Base-by-base conservation (phyloP, 371 early-diverging fungal species). In the Antonospora locustae region DNA sequence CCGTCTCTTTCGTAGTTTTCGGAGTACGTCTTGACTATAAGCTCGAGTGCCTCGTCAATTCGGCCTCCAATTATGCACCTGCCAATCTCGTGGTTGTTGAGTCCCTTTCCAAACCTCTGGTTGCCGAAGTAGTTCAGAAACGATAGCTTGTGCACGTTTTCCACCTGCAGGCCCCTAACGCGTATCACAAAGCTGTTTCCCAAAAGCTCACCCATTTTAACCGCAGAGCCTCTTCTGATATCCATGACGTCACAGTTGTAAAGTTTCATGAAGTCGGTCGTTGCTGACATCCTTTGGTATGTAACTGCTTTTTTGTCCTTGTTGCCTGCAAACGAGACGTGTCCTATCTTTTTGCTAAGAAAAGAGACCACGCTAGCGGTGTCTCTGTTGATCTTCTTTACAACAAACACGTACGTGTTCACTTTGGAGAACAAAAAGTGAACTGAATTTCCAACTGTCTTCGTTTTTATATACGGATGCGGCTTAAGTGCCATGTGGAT, bases 301-400 rank as follows among this genome's bases (percentile, higher is more conserved):
- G 74, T 74, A 3, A 74, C 58, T 20, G 63, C 74, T 47, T 57
- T 64, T 40, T 74, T 74, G 36, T 74, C 74, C 46, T 74, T 74
- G 43, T 69, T 74, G 12, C 74, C 74, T 22, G 67, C 54, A 45
- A 61, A 65, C 20, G 61, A 61, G 20, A 70, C 50, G 6, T 20
- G 4, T 16, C 47, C 53, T 30, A 72, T 55, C 14, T 39, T 17
- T 17, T 38, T 65, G 3, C 61, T 29, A 22, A 72, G 25, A 19
- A 62, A 47, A 4, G 51, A 47, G 1, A 49, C 39, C 16, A 65
- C 64, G 43, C 66, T 64, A 9, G 50, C 34, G 25, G 66, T 66
- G 24, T 55, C 69, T 40, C 51, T 50, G 30, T 65, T 64, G 1
- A 36, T 51, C 30, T 72, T 72, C 14, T 56, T 66, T 11, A 72